Evolutionary conservation across 2,329 filamentous ascomycete genomes (phyloP).

Genomic region (Sclerotinia trifoliorum): DNA sequence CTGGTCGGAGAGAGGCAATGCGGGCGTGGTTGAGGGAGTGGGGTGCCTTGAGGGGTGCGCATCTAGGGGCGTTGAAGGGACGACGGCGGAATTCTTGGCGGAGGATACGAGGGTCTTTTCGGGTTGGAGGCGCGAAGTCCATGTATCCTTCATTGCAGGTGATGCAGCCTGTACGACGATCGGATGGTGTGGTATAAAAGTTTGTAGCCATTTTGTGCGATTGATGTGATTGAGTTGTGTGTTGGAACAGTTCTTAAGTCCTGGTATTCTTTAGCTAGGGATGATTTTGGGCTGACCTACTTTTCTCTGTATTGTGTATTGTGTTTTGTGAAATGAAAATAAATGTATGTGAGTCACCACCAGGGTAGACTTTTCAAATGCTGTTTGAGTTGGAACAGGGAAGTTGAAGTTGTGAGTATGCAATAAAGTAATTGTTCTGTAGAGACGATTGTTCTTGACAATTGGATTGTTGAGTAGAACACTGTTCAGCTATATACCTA

Average conservation of each 20-base stretch:
- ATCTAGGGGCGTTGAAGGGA: not conserved
- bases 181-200: not conserved
- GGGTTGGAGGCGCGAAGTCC: not conserved
- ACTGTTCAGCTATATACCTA: not conserved
- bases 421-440: not conserved
- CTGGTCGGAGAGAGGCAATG: not conserved
- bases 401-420: not conserved
- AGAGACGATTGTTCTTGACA: constrained; percentile 9
- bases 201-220: not conserved
- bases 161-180: not conserved
- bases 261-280: not conserved
- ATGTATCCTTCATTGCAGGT: constrained; percentile 4
- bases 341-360: not conserved
- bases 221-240: not conserved
- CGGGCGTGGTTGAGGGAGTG: not conserved
- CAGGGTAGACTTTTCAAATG: constrained; percentile 3
- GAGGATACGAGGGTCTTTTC: not conserved
- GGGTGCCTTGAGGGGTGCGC: not conserved
- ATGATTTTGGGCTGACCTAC: constrained; percentile 2
- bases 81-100: constrained; percentile 2
- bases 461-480: constrained; percentile 2
- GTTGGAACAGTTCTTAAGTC: not conserved
- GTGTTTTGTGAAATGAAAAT: not conserved
- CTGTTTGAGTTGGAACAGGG: not conserved
- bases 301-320: not conserved